A percentile compares a stretch with the other conserved stretches of the same genome.
These are phyloP conservation scores for Paramyrothecium roridum DNA, from an alignment of 2,329 filamentous ascomycete species.

Conservation along the genomic window DNA sequence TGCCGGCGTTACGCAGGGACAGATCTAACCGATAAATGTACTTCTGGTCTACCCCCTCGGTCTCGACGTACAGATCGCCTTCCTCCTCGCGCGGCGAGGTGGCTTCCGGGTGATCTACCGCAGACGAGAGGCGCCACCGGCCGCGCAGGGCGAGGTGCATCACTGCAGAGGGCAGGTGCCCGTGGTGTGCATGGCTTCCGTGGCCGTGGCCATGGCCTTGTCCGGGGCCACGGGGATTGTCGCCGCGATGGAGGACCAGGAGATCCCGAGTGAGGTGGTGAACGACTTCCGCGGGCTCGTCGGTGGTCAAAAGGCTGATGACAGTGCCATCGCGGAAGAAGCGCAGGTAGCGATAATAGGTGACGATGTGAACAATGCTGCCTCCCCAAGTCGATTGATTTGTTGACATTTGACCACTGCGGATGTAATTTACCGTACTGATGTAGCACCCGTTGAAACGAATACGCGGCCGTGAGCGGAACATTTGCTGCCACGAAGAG, in stretches of 20 bases:
- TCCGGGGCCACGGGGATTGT: constrained; percentile 4
- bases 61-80: constrained; percentile 77
- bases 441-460: constrained; percentile 97
- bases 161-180: constrained; percentile 40
- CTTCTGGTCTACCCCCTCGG: constrained; percentile 72
- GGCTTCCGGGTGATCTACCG: constrained; percentile 24
- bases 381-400: constrained; percentile 73
- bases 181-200: constrained; percentile 5
- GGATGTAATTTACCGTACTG: constrained; percentile 91
- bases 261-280: constrained; percentile 75
- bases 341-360: constrained; percentile 94
- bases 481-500: constrained; percentile 63
- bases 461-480: constrained; percentile 77
- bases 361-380: constrained; percentile 84
- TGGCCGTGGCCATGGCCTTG: background rate
- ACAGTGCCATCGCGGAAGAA: constrained; percentile 88
- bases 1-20: constrained; percentile 61
- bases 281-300: constrained; percentile 83
- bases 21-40: constrained; percentile 87
- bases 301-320: constrained; percentile 76
- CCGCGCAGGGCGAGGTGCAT: constrained; percentile 67
- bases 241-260: constrained; percentile 44
- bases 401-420: constrained; percentile 70
- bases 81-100: constrained; percentile 38
- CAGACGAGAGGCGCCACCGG: constrained; percentile 46